Conservation (phyloP, 2,329 filamentous ascomycete species). For the Monosporascus sp. region DNA sequence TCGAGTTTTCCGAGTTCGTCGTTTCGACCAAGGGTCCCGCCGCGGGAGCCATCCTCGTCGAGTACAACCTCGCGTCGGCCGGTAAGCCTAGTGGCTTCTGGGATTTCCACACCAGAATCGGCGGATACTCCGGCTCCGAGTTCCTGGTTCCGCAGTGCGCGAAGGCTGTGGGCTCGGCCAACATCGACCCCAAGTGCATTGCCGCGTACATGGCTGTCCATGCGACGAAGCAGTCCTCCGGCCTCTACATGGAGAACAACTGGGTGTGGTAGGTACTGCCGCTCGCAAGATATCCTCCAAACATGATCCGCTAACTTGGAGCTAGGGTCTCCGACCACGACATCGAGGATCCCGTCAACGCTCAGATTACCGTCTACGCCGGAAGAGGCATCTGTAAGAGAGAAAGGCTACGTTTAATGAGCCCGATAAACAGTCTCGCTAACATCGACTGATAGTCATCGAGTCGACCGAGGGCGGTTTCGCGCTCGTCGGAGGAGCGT, state of each 20-base stretch:
- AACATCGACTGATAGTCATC: conserved; percentile 17
- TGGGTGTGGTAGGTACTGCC: conserved; percentile 31
- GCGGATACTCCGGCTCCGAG: conserved; percentile 63
- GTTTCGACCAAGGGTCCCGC: conserved; percentile 62
- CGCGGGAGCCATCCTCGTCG: conserved; percentile 63
- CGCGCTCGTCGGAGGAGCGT: conserved; percentile 56
- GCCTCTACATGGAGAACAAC: conserved; percentile 38
- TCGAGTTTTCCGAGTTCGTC: conserved; percentile 70
- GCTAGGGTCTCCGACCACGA: conserved; percentile 46
- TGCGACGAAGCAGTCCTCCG: conserved; percentile 26
- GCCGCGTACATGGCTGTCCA: conserved; percentile 34
- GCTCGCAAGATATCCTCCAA: conserved; percentile 8
- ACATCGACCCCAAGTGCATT: conserved; percentile 28
- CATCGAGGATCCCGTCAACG: conserved; percentile 42
- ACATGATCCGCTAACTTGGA: conserved; percentile 5
- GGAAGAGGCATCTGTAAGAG: conserved; percentile 42
- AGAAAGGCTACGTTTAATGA: background rate
- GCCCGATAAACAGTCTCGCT: background rate
- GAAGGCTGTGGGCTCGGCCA: conserved; percentile 38
- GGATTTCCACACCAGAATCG: conserved; percentile 73
- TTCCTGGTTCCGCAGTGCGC: conserved; percentile 63
- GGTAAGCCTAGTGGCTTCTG: conserved; percentile 52
- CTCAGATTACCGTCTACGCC: conserved; percentile 45
- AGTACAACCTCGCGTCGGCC: conserved; percentile 62
- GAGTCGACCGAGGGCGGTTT: conserved; percentile 33